Evolutionary conservation across 1,284 basidiomycete species (phyloP).

Genomic region (Phlebopus sp.): DNA sequence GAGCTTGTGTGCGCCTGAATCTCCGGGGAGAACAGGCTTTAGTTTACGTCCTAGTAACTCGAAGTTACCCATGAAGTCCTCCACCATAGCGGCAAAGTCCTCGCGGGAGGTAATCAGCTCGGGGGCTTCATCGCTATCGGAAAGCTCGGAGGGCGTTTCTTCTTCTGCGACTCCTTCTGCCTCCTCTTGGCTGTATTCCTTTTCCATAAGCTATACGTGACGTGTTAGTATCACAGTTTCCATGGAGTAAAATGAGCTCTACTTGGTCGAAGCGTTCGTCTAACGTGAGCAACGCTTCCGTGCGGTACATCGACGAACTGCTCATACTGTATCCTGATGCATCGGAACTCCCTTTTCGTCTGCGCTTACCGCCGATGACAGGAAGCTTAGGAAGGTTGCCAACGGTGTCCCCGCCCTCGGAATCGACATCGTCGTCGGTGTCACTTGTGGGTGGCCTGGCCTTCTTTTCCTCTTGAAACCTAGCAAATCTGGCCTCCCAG

Average conservation of each 20-base stretch:
- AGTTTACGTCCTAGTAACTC: conserved; percentile 91
- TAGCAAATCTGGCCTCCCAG: conserved; percentile 78
- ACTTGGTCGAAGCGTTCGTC: conserved; percentile 96
- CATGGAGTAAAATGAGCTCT: conserved; percentile 20
- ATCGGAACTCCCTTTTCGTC: conserved; percentile 75
- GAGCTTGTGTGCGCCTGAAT: conserved; percentile 75
- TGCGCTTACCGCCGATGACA: conserved; percentile 76
- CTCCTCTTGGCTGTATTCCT: conserved; percentile 70
- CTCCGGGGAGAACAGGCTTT: conserved; percentile 68
- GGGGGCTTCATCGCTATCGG: conserved; percentile 62
- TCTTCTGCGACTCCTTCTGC: conserved; percentile 46
- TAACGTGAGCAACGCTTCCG: conserved; percentile 81
- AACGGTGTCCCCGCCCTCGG: conserved; percentile 83
- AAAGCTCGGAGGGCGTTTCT: conserved; percentile 36
- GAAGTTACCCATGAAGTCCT: conserved; percentile 92
- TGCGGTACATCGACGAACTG: conserved; percentile 93
- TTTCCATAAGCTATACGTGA: conserved; percentile 56
- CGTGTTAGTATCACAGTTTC: neutral
- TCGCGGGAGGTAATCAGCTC: conserved; percentile 77
- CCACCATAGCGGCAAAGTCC: conserved; percentile 90
- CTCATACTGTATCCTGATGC: conserved; percentile 96
- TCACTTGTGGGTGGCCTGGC: conserved; percentile 37
- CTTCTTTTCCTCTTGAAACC: conserved; percentile 65
- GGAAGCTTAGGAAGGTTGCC: conserved; percentile 66
- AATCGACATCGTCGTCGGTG: conserved; percentile 48